phyloP scores from a whole-genome alignment of 2,329 filamentous ascomycete genomes.

The Clonostachys byssicola region DNA sequence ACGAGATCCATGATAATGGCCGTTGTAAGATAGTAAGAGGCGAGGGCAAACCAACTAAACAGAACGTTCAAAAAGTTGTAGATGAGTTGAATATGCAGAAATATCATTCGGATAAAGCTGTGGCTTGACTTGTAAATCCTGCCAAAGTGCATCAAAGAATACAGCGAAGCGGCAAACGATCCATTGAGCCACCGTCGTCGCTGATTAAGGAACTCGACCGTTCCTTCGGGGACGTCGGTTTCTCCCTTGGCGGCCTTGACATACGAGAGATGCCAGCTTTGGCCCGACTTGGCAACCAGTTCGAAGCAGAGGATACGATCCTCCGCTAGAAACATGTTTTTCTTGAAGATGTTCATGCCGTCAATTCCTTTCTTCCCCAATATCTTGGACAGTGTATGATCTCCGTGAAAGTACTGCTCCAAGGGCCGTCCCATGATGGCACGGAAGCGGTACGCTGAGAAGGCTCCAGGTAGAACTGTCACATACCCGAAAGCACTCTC shows the following conservation, averaged over 20 bases:
- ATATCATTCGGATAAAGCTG: slow-evolving; percentile 92
- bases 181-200: slow-evolving; percentile 95
- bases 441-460: slow-evolving; percentile 90
- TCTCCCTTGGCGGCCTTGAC: slow-evolving; percentile 96
- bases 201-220: slow-evolving; percentile 88
- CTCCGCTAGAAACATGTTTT: slow-evolving; percentile 99
- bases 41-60: slow-evolving; percentile 78
- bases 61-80: slow-evolving; percentile 85
- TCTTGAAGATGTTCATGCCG: slow-evolving; percentile 99
- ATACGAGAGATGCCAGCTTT: slow-evolving; percentile 94
- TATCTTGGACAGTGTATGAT: slow-evolving; percentile 86
- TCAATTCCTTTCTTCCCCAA: slow-evolving; percentile 95
- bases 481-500: slow-evolving; percentile 93
- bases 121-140: slow-evolving; percentile 95
- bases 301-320: slow-evolving; percentile 98
- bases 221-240: slow-evolving; percentile 91
- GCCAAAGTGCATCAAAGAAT: slow-evolving; percentile 91
- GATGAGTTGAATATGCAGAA: slow-evolving; percentile 86
- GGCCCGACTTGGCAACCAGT: slow-evolving; percentile 88
- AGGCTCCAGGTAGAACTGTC: slow-evolving; percentile 88
- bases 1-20: slow-evolving; percentile 92
- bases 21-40: slow-evolving; percentile 96
- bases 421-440: slow-evolving; percentile 91
- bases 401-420: slow-evolving; percentile 96
- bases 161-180: slow-evolving; percentile 90